A percentile compares a stretch with the other conserved stretches of the same genome.
These are phyloP conservation scores for Pichia sp. DNA, from an alignment of 1,139 yeast genomes.

Conservation along the genomic window DNA sequence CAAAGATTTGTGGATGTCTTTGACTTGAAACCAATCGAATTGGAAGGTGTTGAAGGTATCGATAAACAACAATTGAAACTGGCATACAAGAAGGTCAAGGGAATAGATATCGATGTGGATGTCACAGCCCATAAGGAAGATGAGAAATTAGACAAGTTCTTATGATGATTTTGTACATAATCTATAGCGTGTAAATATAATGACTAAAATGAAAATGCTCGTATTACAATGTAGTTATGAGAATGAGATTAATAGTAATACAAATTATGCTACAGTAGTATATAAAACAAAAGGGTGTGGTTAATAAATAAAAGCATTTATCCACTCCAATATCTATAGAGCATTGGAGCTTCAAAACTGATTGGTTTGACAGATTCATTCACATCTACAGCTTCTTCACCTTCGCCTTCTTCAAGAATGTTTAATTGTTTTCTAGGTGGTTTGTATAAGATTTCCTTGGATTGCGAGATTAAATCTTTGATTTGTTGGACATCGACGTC, in stretches of 20 bases:
- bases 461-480: conserved; percentile 41
- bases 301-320: conserved; percentile 26
- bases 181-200: background rate
- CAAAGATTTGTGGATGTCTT: conserved; percentile 30
- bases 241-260: background rate
- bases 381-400: conserved; percentile 20
- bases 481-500: conserved; percentile 24
- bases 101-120: conserved; percentile 3
- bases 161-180: conserved; percentile 8
- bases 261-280: background rate
- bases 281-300: background rate
- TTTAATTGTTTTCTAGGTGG: conserved; percentile 44
- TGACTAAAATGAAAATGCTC: too few relatives aligned
- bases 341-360: conserved; percentile 78
- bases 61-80: conserved; percentile 16
- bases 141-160: conserved; percentile 20
- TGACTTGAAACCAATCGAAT: conserved; percentile 25
- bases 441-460: conserved; percentile 48
- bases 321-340: conserved; percentile 86
- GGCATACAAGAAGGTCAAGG: conserved; percentile 14
- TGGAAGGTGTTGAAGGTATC: conserved; percentile 27
- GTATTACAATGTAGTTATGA: background rate
- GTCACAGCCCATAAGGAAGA: background rate
- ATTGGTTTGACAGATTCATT: conserved; percentile 59
- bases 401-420: conserved; percentile 29